These are phyloP conservation scores for Arthrobotrys conoides DNA, from an alignment of 2,329 filamentous ascomycete genomes.

Conservation along the genomic window DNA sequence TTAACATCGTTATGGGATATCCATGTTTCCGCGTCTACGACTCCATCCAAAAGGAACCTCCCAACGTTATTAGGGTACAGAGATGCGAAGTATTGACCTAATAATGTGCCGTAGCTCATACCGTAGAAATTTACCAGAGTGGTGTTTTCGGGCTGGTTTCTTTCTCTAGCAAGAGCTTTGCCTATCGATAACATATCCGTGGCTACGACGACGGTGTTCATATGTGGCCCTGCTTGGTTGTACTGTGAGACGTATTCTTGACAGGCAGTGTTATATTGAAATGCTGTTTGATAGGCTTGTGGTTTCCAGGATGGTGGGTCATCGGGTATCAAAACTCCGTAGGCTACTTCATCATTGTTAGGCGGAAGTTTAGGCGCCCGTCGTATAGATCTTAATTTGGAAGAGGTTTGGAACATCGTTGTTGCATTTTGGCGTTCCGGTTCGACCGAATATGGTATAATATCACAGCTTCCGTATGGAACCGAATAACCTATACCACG, in stretches of 20 bases:
- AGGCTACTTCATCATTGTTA: slow-evolving; percentile 15
- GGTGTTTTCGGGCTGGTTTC: slow-evolving; percentile 33
- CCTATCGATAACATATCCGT: slow-evolving; percentile 51
- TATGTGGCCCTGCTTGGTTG: slow-evolving; percentile 46
- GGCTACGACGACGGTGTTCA: slow-evolving; percentile 53
- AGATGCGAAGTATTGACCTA: slow-evolving; percentile 57
- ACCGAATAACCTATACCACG: slow-evolving; percentile 48
- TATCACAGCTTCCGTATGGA: slow-evolving; percentile 42
- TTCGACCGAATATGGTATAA: slow-evolving; percentile 27
- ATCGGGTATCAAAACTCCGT: slow-evolving; percentile 30
- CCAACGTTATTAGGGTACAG: slow-evolving; percentile 52
- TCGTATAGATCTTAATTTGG: background rate
- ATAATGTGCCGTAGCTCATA: slow-evolving; percentile 51
- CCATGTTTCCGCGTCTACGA: slow-evolving; percentile 39
- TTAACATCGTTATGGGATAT: slow-evolving; percentile 19
- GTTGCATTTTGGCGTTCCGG: slow-evolving; percentile 51
- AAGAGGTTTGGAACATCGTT: background rate
- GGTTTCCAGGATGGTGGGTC: slow-evolving; percentile 37
- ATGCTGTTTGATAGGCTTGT: background rate
- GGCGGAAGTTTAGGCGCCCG: background rate
- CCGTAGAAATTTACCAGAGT: slow-evolving; percentile 45
- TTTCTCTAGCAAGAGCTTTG: slow-evolving; percentile 49
- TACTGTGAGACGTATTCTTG: slow-evolving; percentile 27
- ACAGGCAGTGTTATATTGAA: background rate
- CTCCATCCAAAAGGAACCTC: slow-evolving; percentile 45